Evolutionary conservation across 2,329 filamentous ascomycete genomes (phyloP), one percentile per base, ranked within the genome.

Genomic region (Colletotrichum eleusines): DNA sequence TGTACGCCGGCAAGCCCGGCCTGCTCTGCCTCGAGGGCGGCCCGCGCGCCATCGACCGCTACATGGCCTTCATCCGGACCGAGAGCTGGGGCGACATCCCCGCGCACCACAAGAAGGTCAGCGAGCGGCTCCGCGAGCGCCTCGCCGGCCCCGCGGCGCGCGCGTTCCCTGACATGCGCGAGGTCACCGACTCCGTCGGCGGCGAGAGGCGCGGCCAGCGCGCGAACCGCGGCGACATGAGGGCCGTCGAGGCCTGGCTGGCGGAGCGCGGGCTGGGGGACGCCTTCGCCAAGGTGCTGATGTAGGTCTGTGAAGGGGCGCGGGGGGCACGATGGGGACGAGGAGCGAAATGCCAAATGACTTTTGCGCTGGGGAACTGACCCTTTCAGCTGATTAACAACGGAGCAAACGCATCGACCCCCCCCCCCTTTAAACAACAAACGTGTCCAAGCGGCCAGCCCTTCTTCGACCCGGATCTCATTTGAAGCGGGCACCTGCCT

Each of bases 71-170:
- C 67, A 90, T 90, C 79, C 89, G 89, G 78, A 90, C 87, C 7
- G 85, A 89, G 73, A 88, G 86, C 63, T 90, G 88, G 88, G 85
- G 87, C 0, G 88, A 90, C 76, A 90, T 90, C 7, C 88, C 88
- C 0, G 82, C 86, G 23, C 84, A 89, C 68, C 88, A 90, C 72
- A 90, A 90, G 73, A 90, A 90, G 74, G 88, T 90, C 46, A 89
- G 85, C 75, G 88, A 90, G 79, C 77, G 85, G 12, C 84, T 83
- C 67, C 76, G 86, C 1, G 85, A 88, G 75, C 74, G n/a, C n/a
- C n/a, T n/a, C n/a, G n/a, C 75, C 0, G 76, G 75, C 3, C 55
- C 72, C 2, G 69, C 80, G 18, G 61, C 70, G 38, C 78, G 86
- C 26, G 84, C 83, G 3, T 86, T 91, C 72, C 72, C 74, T 7